Base-by-base conservation (phyloP, 2,329 filamentous ascomycete species). In the Pseudogymnoascus sp. region DNA sequence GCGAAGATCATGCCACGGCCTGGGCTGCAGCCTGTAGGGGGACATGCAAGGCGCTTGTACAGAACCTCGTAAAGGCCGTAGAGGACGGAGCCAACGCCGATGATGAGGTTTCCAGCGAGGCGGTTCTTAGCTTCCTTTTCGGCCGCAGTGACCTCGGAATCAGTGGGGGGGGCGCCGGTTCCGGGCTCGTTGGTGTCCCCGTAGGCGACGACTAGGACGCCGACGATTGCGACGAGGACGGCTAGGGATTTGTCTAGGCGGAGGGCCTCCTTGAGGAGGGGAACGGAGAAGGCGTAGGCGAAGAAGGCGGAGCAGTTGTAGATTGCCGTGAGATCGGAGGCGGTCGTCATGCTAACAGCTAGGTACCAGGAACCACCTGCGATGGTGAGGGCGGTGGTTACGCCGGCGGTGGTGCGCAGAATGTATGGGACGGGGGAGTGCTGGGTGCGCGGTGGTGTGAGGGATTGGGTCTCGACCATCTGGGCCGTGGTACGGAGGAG, bases 271-370 rank as follows among this genome's bases (percentile, higher is more conserved):
- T 89, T 86, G 2, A 99, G 80, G 15, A 99, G 76, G 1, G 92
- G 91, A 47, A 99, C 91, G 50, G 90, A 95, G 72, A 99, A 99
- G 11, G 90, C 93, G 72, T 99, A 99, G 57, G 94, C 94, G 73
- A 99, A 99, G 76, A 99, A 99, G 62, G 94, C 93, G 60, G 90
- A 96, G 80, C 94, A 99, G 76, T 99, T 99, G 82, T 99, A 99
- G 68, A 99, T 99, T 60, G 94, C 94, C 0, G 94, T 99, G 68
- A 99, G 76, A 74, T 99, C 94, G 66, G 89, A 91, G 2, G 94
- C 89, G 3, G 90, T 96, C 1, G 94, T 99, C 79, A 96, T 77
- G 75, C 91, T 90, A 62, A 99, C 93, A 14, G 94, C 93, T 36
- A 97, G 81, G 71, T 97, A 99, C 94, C 94, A 99, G 69, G 88